Base-by-base conservation (phyloP, 129 eudicot genomes). In the Flaveria bidentis region DNA sequence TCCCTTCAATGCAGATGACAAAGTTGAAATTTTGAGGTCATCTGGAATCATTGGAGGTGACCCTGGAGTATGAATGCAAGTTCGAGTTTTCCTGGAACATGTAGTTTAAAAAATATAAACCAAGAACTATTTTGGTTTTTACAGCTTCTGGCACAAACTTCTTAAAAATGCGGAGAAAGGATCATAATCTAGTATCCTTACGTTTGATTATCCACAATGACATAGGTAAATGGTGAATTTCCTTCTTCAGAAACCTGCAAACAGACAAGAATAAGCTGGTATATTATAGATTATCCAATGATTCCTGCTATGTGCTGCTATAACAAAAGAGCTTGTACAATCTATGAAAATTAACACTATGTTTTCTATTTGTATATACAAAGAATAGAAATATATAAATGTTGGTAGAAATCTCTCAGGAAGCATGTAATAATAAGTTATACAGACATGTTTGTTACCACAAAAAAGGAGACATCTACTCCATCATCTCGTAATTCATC, bases 1-100 rank as follows among this genome's bases (percentile, higher is more conserved):
- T 16, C 91, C 93, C 55, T 87, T 82, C 65, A 93, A 39, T 18
- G 98, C 96, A 71, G 96, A 81, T 65, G 69, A 17, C 57, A 91
- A 64, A 71, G 83, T 88, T 63, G 96, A 80, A 74, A 67, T 53
- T 10, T 90, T 75, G 57, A 93, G 88, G 61, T 93, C 98, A 66
- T 73, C 84, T 7, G 98, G 98, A 71, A 76, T 63, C 97, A 93
- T 86, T 46, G 83, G 93, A 64, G 97, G 98, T 66, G 69, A 79
- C 74, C 98, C 98, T 67, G 97, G 97, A 74, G 93, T 88, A 82
- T 90, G 90, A 77, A 93, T 90, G 75, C 97, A 90, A 36, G 98
- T 93, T 66, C 98, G 92, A 72, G 97, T 90, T 76, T 87, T 88
- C 91, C 97, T 93, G 96, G 52, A 82, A 81, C 78, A 65, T 73